Evolutionary conservation across 2,329 filamentous ascomycete species (phyloP), one percentile per base, ranked within the genome.

Genomic region (Spiromastix sp.): DNA sequence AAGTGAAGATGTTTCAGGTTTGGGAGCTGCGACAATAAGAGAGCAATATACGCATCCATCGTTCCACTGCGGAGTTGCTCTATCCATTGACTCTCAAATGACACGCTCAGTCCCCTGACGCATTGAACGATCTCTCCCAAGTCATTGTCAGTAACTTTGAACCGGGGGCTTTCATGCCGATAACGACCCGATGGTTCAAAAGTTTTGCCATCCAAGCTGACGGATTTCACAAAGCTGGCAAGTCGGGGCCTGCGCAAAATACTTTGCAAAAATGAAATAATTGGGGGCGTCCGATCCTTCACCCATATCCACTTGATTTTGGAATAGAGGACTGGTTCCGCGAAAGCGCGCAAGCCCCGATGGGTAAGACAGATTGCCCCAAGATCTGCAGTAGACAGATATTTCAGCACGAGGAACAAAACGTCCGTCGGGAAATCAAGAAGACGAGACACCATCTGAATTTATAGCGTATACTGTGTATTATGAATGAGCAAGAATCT

Each of bases 291-390:
- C 7, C 28, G 17, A 30, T 26, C 5, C 5, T 35, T 27, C 20
- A 11, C 17, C 42, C 41, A 49, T 8, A 20, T 42, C 27, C 30
- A 46, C n/a, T 42, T 22, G 33, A 50, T 39, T 8, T 38, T 34
- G 10, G 44, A 31, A 38, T 50, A 48, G 26, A 50, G 41, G 1
- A 42, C 30, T 22, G 39, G 44, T 39, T 46, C 48, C 13, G 42
- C 34, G 11, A 43, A 13, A 17, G 34, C 4, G 20, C 32, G 36
- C 13, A 46, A 38, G 3, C 19, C 21, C 10, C 38, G 37, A 32
- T 42, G 41, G 6, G 40, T 41, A 36, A 45, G 42, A 19, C 35
- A 43, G 21, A 48, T 28, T 19, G 28, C 28, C 11, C 27, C 24
- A 13, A 40, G 34, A 26, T 48, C 44, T 28, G 35, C 10, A 4